Conservation (phyloP, 306 rosid genomes). For the Cyclanthera cordifolia region DNA sequence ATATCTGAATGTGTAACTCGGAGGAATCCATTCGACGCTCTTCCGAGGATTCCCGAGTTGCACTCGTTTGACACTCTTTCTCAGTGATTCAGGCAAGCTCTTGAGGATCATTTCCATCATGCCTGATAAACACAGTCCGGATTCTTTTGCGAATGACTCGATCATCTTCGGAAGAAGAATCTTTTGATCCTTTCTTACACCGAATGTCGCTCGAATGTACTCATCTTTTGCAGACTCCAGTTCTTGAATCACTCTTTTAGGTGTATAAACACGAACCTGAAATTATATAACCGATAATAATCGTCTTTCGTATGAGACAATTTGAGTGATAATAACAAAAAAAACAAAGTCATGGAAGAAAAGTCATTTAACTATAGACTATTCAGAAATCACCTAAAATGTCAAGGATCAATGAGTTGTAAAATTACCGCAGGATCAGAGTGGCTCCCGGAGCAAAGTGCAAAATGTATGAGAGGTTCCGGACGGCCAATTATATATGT, state of each 20-base stretch:
- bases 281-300: too few species aligned
- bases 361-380: too few species aligned
- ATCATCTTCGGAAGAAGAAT: constrained; percentile 70
- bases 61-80: constrained; percentile 53
- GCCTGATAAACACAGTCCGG: constrained; percentile 46
- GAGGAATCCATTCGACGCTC: constrained; percentile 73
- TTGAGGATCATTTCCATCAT: constrained; percentile 62
- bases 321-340: too few species aligned
- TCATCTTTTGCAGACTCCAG: constrained; percentile 14
- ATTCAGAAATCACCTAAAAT: too few species aligned
- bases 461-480: constrained; percentile 82
- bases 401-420: background rate
- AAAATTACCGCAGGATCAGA: constrained; percentile 83
- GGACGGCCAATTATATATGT: constrained; percentile 48
- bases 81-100: constrained; percentile 56
- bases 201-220: constrained; percentile 32
- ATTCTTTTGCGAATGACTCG: constrained; percentile 62
- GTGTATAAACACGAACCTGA: constrained; percentile 56
- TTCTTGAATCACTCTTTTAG: constrained; percentile 17
- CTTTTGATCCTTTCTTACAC: constrained; percentile 67
- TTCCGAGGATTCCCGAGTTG: constrained; percentile 44
- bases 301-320: too few species aligned
- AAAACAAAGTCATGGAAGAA: too few species aligned
- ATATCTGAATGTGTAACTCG: constrained; percentile 69
- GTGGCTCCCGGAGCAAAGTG: constrained; percentile 87